A percentile compares a stretch with the other conserved stretches of the same genome.
Conservation (phyloP, 495 filamentous ascomycete species). For the Penicillium soppii region DNA sequence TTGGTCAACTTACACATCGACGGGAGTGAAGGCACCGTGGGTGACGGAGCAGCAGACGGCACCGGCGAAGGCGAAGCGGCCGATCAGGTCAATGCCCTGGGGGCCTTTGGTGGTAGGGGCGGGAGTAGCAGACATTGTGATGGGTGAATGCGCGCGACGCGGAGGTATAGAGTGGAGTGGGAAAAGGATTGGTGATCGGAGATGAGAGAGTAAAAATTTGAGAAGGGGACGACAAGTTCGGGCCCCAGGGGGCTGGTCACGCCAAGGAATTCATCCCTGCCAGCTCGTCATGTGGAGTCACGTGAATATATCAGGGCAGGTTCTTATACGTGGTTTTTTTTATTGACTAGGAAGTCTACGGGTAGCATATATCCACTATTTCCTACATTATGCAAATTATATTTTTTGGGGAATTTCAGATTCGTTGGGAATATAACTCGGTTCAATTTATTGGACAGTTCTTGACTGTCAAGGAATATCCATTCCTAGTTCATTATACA, state of each 20-base stretch:
- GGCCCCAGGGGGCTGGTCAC: neutral
- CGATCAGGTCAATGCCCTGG: constrained; percentile 55
- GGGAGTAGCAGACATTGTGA: neutral
- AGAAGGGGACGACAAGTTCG: neutral
- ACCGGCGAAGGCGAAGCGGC: constrained; percentile 77
- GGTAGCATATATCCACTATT: neutral
- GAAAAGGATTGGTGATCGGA: neutral
- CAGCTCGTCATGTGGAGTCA: neutral
- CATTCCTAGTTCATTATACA: too few relatives aligned
- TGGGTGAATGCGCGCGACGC: neutral
- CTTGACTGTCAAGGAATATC: too few relatives aligned
- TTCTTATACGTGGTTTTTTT: neutral
- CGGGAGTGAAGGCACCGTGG: constrained; percentile 74
- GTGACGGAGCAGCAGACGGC: constrained; percentile 82
- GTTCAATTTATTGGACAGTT: too few relatives aligned
- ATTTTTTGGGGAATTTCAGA: too few relatives aligned
- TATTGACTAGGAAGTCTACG: neutral
- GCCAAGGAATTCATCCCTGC: neutral
- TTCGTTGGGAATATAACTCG: too few relatives aligned
- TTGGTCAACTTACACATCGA: constrained; percentile 70
- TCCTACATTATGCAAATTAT: neutral
- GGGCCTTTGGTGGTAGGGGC: constrained; percentile 21
- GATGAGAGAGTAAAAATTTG: neutral
- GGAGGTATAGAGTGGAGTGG: neutral
- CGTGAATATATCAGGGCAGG: neutral